phyloP scores from a whole-genome alignment of 495 filamentous ascomycete genomes.

The Choiromyces venosus region DNA sequence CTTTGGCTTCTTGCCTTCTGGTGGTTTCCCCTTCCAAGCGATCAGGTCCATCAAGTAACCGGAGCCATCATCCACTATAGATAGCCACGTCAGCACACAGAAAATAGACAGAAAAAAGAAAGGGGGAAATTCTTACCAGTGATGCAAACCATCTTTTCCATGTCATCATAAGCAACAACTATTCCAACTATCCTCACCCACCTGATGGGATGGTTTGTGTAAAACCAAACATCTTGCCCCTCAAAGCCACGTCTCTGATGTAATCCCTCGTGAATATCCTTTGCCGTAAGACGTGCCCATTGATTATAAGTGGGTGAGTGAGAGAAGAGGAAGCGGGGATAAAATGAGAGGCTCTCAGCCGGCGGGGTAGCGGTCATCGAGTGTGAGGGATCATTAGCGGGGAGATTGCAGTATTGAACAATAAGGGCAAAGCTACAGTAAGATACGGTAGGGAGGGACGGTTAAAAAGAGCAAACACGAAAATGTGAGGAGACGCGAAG shows the following conservation, averaged over 20 bases:
- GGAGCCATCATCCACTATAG: conserved; percentile 74
- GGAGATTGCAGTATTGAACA: neutral
- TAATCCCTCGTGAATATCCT: conserved; percentile 60
- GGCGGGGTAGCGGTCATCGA: conserved; percentile 50
- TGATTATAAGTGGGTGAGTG: conserved; percentile 73
- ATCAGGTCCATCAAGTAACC: conserved; percentile 62
- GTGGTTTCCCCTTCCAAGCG: conserved; percentile 18
- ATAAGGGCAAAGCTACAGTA: neutral
- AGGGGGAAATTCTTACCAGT: conserved; percentile 10
- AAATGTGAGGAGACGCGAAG: neutral
- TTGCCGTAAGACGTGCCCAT: conserved; percentile 74
- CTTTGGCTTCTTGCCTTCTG: neutral
- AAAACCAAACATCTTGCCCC: conserved; percentile 53
- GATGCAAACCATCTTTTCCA: conserved; percentile 34
- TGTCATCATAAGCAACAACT: conserved; percentile 70
- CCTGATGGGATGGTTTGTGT: conserved; percentile 89
- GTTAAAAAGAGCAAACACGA: neutral
- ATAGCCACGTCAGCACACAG: conserved; percentile 5
- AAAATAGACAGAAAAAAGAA: neutral
- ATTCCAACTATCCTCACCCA: conserved; percentile 73
- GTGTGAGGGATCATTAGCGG: conserved; percentile 38
- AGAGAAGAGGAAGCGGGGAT: conserved; percentile 78
- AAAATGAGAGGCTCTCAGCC: conserved; percentile 49
- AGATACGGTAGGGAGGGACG: neutral
- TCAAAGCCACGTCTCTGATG: conserved; percentile 59